Conservation (phyloP, 2,329 filamentous ascomycete species). For the Akanthomyces dipterigenus region DNA sequence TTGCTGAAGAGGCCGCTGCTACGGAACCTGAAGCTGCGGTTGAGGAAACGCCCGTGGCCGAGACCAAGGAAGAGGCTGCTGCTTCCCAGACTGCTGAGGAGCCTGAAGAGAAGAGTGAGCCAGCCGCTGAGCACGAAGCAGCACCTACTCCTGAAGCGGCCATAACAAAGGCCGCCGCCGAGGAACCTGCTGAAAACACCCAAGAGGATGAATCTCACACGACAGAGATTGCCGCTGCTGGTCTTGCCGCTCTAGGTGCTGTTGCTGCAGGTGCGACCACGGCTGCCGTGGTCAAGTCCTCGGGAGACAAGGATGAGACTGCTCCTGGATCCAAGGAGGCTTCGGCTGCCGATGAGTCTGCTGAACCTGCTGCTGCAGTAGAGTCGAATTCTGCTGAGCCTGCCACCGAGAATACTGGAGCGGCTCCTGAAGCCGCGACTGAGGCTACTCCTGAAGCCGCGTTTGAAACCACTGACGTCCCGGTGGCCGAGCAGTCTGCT, state of each 20-base stretch:
- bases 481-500: not conserved
- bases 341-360: not conserved
- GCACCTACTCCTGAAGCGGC: not conserved
- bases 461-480: not conserved
- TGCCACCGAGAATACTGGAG: not conserved
- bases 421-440: not conserved
- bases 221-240: not conserved
- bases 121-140: not conserved
- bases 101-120: not conserved
- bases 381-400: no score
- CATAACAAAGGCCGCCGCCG: not conserved
- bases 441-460: not conserved
- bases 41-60: not conserved
- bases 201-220: not conserved
- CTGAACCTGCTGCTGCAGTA: not conserved
- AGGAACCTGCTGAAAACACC: not conserved
- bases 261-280: not conserved
- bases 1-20: not conserved
- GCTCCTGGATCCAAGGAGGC: constrained; percentile 1
- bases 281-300: not conserved
- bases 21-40: not conserved
- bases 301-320: not conserved
- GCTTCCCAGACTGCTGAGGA: not conserved
- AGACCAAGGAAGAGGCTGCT: not conserved
- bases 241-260: not conserved